Evolutionary conservation across 208 protist genomes (phyloP).

Genomic region (Leishmania turanica): DNA sequence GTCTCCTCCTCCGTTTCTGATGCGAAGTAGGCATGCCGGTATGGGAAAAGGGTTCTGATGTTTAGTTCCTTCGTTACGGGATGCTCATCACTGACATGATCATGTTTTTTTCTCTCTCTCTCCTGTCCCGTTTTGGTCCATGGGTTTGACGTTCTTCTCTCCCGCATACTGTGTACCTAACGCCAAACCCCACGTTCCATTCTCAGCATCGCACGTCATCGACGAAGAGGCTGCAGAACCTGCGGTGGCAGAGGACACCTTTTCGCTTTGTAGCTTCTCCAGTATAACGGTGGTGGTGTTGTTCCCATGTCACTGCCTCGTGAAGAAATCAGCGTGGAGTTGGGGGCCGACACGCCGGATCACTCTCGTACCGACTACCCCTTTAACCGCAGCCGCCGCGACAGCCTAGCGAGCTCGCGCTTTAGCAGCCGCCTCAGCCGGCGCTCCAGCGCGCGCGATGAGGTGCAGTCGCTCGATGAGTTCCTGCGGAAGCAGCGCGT

Average conservation of each 20-base stretch:
- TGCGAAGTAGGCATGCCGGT: not conserved
- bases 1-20: not conserved
- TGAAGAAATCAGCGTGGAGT: not conserved
- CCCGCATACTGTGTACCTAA: not conserved
- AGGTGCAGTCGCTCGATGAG: constrained; percentile 76
- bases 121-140: not conserved
- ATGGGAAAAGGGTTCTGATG: not conserved
- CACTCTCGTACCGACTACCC: constrained; percentile 32
- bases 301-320: constrained; percentile 14
- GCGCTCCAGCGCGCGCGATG: constrained; percentile 77
- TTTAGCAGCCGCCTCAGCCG: constrained; percentile 70
- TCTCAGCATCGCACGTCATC: not conserved
- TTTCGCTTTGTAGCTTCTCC: not conserved
- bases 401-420: constrained; percentile 58
- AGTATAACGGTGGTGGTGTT: not conserved
- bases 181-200: not conserved
- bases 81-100: not conserved
- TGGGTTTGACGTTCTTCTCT: not conserved
- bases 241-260: not conserved
- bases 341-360: constrained; percentile 25
- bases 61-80: not conserved
- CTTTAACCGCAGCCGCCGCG: constrained; percentile 34
- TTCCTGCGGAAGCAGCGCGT: constrained; percentile 85
- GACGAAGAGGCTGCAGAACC: not conserved
- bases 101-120: not conserved